These are phyloP conservation scores for Chrysochromulina tobinii DNA, from an alignment of 78 protist genomes.

Conservation along the genomic window DNA sequence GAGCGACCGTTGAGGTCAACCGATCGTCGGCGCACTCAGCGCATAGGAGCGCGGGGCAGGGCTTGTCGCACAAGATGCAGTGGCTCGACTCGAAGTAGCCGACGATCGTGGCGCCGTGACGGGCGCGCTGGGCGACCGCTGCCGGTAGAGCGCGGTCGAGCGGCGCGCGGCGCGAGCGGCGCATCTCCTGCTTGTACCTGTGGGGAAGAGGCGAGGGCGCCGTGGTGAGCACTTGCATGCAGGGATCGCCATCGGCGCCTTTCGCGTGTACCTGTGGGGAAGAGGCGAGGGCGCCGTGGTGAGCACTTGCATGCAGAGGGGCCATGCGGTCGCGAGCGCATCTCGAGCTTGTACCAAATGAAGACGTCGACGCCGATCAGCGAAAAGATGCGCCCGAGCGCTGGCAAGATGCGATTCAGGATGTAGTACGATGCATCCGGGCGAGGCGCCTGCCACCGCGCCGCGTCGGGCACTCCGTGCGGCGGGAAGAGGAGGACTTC, in stretches of 20 bases:
- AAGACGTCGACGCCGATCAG: slow-evolving; percentile 70
- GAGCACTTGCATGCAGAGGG: neutral
- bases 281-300: neutral
- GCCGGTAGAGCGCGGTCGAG: no score
- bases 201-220: no score
- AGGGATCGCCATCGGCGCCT: no score
- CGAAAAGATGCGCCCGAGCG: slow-evolving; percentile 72
- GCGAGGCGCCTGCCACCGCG: no score
- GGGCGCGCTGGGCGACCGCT: no score
- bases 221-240: neutral
- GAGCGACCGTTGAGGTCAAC: no score
- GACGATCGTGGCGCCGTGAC: no score
- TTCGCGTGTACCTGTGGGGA: neutral
- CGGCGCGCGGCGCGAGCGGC: neutral
- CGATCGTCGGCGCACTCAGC: neutral
- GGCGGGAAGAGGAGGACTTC: neutral
- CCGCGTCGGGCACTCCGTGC: no score
- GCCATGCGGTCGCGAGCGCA: neutral
- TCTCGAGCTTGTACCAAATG: neutral
- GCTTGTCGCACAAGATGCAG: neutral
- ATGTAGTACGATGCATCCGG: slow-evolving; percentile 73
- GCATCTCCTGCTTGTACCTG: neutral
- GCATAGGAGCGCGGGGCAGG: neutral
- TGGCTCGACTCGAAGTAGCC: neutral
- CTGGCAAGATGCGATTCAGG: slow-evolving; percentile 80